A percentile compares a stretch with the other conserved stretches of the same genome.
phyloP scores from a whole-genome alignment of 495 filamentous ascomycete species.

The Platismatia glauca region DNA sequence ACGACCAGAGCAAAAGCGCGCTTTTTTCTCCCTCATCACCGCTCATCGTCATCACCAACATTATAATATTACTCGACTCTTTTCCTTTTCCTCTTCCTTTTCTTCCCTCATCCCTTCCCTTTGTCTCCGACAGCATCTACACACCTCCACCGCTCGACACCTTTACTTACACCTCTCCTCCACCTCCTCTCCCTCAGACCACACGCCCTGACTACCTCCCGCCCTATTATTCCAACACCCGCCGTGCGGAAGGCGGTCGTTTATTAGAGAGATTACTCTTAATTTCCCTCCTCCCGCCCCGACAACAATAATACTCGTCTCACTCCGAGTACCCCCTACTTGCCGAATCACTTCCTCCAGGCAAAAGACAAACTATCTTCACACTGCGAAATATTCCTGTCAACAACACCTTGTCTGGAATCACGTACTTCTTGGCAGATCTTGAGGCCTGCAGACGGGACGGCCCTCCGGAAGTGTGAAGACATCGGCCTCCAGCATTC shows the following conservation, averaged over 20 bases:
- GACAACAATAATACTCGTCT: not conserved
- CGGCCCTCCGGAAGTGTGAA: not conserved
- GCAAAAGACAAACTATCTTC: not conserved
- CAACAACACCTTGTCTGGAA: not conserved
- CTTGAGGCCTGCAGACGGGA: not conserved
- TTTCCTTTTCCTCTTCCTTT: not conserved
- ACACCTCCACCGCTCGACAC: no score
- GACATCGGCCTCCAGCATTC: not conserved
- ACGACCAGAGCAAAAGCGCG: no score
- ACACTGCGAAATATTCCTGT: not conserved
- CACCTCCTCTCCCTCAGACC: not conserved
- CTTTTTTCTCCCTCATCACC: not conserved
- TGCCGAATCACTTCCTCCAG: not conserved
- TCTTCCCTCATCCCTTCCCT: not conserved
- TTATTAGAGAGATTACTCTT: not conserved
- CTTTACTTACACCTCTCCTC: no score
- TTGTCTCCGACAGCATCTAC: no score
- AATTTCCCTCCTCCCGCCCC: conserved; percentile 4
- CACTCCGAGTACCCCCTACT: not conserved
- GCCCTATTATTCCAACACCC: not conserved
- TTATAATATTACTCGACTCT: not conserved
- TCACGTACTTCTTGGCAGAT: not conserved
- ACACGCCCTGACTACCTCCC: not conserved
- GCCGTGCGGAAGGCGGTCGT: conserved; percentile 1
- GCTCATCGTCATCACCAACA: not conserved